These are phyloP conservation scores for Geotrichum reessii DNA, from an alignment of 1,139 yeast species.

Conservation along the genomic window DNA sequence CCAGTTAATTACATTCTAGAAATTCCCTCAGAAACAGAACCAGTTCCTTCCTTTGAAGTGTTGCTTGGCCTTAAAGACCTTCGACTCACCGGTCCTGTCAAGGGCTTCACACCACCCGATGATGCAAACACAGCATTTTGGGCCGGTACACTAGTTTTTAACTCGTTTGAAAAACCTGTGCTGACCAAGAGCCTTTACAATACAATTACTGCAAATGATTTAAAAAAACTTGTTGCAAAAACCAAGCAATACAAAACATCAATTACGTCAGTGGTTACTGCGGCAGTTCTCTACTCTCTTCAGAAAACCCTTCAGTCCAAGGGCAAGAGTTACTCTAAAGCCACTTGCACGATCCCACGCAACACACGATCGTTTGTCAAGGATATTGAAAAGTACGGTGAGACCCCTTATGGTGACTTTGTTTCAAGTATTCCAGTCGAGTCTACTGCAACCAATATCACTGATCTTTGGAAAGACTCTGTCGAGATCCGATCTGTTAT, in stretches of 20 bases:
- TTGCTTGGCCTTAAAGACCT: constrained; percentile 5
- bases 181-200: constrained; percentile 1
- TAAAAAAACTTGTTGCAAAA: not conserved
- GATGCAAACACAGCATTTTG: not conserved
- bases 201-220: not conserved
- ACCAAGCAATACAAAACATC: not conserved
- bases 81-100: not conserved
- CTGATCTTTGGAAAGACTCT: constrained; percentile 4
- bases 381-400: not conserved
- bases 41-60: constrained; percentile 8
- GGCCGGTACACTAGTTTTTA: constrained; percentile 7
- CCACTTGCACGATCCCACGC: constrained; percentile 1
- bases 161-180: not conserved
- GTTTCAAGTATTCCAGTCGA: constrained; percentile 3
- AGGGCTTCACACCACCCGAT: not conserved
- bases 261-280: not conserved
- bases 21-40: not conserved
- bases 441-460: not conserved
- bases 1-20: not conserved
- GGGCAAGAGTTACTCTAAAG: constrained; percentile 1
- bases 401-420: constrained; percentile 3
- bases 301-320: not conserved
- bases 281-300: constrained; percentile 2
- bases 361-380: constrained; percentile 1
- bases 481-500: not conserved